phyloP scores from a whole-genome alignment of 148 eudicot species.

The Chenopodium album region DNA sequence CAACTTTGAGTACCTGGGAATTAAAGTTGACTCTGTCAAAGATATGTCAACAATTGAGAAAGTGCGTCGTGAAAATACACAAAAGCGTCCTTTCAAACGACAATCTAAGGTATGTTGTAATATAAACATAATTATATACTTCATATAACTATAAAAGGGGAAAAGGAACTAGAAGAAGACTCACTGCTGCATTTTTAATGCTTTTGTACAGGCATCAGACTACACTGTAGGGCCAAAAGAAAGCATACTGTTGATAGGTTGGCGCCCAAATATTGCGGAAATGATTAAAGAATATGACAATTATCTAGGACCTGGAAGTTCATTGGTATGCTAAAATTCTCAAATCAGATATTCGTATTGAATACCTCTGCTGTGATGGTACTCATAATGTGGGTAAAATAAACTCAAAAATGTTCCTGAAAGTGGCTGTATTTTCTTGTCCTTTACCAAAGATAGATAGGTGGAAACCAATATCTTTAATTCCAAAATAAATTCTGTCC shows the following conservation, averaged over 20 bases:
- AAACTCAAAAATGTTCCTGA: background rate
- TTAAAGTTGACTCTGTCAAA: slow-evolving; percentile 29
- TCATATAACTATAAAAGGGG: background rate
- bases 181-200: background rate
- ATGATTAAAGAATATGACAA: slow-evolving; percentile 87
- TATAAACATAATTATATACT: background rate
- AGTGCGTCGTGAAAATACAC: slow-evolving; percentile 47
- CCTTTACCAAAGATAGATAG: background rate
- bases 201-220: slow-evolving; percentile 60
- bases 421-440: background rate
- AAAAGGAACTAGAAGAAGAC: background rate
- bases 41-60: slow-evolving; percentile 35
- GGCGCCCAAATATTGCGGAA: slow-evolving; percentile 81
- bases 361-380: background rate
- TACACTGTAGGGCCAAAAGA: slow-evolving; percentile 75
- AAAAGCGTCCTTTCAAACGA: slow-evolving; percentile 49
- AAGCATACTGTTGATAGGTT: slow-evolving; percentile 76
- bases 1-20: slow-evolving; percentile 29
- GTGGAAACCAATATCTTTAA: background rate
- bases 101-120: slow-evolving; percentile 65
- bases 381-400: background rate
- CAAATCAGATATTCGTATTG: background rate
- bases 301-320: slow-evolving; percentile 97
- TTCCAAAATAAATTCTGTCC: background rate
- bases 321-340: slow-evolving; percentile 52